A percentile compares a stretch with the other conserved stretches of the same genome.
phyloP scores from a whole-genome alignment of 2,329 filamentous ascomycete species.

The Diaporthe aspalathi region DNA sequence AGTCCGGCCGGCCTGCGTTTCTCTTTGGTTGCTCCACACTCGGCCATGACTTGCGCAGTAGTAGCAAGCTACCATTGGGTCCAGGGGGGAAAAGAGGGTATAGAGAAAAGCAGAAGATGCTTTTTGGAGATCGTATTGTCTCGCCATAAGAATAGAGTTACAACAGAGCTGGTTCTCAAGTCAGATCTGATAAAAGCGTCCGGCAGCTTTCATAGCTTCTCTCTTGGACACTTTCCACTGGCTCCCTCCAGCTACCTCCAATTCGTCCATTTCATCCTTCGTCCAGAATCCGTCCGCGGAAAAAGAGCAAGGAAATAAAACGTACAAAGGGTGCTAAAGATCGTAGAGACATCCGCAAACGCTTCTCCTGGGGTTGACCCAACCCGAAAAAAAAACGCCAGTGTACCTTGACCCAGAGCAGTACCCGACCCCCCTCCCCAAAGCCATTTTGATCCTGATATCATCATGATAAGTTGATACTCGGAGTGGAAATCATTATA shows the following conservation, averaged over 20 bases:
- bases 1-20: no score
- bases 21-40: no score
- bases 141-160: conserved; percentile 29
- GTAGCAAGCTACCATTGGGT: no score
- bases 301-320: conserved; percentile 18
- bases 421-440: not conserved
- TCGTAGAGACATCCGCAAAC: conserved; percentile 35
- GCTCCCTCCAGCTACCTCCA: not conserved
- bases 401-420: conserved; percentile 27
- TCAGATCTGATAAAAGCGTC: conserved; percentile 23
- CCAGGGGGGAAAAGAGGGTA: no score
- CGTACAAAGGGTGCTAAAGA: conserved; percentile 34
- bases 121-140: conserved; percentile 16
- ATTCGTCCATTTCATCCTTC: conserved; percentile 30
- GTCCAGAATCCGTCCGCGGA: conserved; percentile 12
- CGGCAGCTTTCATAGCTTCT: not conserved
- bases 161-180: conserved; percentile 19
- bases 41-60: not conserved
- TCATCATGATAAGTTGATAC: conserved; percentile 29
- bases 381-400: conserved; percentile 35
- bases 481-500: conserved; percentile 29
- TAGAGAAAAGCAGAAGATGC: conserved; percentile 7
- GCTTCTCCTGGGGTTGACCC: conserved; percentile 31
- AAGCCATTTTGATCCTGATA: conserved; percentile 35
- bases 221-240: conserved; percentile 6